These are phyloP conservation scores for Wickerhamomyces strasburgensis DNA, from an alignment of 805 yeast species.

Conservation along the genomic window DNA sequence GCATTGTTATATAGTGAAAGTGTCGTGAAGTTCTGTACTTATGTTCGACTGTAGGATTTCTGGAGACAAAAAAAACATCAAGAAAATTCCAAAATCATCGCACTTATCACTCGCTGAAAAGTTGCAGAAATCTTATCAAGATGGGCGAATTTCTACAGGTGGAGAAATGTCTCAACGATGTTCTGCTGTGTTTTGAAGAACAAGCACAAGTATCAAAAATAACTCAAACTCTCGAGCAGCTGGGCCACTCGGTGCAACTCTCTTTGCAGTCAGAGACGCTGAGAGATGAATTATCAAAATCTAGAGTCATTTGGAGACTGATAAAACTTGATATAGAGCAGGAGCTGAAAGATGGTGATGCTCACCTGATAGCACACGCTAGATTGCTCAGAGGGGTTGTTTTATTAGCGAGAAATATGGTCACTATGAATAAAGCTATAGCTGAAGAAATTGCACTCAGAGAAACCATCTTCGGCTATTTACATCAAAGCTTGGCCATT, in stretches of 20 bases:
- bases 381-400: slow-evolving; percentile 43
- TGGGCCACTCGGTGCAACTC: slow-evolving; percentile 7
- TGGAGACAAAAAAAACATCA: no score
- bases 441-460: slow-evolving; percentile 22
- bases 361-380: slow-evolving; percentile 12
- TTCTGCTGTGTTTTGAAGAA: neutral
- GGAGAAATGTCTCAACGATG: slow-evolving; percentile 5
- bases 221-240: slow-evolving; percentile 2
- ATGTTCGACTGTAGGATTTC: no score
- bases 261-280: slow-evolving; percentile 21
- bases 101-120: no score
- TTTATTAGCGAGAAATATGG: slow-evolving; percentile 44
- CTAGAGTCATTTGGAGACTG: slow-evolving; percentile 26
- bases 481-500: no score
- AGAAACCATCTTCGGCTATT: slow-evolving; percentile 1
- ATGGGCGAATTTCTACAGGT: neutral
- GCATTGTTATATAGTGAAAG: no score
- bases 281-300: slow-evolving; percentile 23
- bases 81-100: no score
- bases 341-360: neutral
- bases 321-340: slow-evolving; percentile 14
- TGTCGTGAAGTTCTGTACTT: no score
- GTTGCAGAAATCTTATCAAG: no score
- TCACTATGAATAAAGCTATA: slow-evolving; percentile 28
- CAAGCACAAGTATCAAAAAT: neutral